Evolutionary conservation across 2,329 filamentous ascomycete species (phyloP).

Genomic region (Fusarium sp.): DNA sequence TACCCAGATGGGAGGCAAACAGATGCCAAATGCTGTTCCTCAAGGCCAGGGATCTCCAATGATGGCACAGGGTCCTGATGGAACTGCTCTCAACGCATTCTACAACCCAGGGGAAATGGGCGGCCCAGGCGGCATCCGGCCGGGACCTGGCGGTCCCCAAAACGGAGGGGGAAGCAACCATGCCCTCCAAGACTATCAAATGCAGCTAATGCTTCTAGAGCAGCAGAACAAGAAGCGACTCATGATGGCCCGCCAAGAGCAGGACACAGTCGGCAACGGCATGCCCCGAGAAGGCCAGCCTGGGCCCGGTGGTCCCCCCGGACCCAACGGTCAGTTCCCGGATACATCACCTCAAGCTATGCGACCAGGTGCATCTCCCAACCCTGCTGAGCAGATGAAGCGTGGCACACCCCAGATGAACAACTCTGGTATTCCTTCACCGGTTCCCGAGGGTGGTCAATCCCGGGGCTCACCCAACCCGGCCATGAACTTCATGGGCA

Average conservation of each 20-base stretch:
- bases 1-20: conserved; percentile 82
- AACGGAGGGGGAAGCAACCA: conserved; percentile 73
- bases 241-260: conserved; percentile 84
- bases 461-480: conserved; percentile 74
- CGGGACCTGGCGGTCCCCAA: conserved; percentile 60
- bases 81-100: conserved; percentile 64
- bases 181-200: conserved; percentile 87
- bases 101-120: conserved; percentile 74
- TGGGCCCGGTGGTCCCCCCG: conserved; percentile 64
- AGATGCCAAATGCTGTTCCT: conserved; percentile 79
- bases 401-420: conserved; percentile 80
- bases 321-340: conserved; percentile 73
- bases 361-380: conserved; percentile 78
- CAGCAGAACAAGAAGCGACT: conserved; percentile 89
- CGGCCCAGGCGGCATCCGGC: conserved; percentile 69
- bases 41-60: conserved; percentile 84
- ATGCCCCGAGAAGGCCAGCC: conserved; percentile 64
- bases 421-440: conserved; percentile 75
- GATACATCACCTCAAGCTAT: conserved; percentile 77
- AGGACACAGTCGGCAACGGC: conserved; percentile 68
- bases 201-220: conserved; percentile 88
- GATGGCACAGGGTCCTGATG: conserved; percentile 79
- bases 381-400: conserved; percentile 83
- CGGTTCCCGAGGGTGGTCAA: conserved; percentile 74
- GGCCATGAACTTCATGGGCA: conserved; percentile 71